Percentiles rank a stretch among this genome's conserved stretches.
Evolutionary conservation across 2,329 filamentous ascomycete genomes (phyloP).

Genomic region (Thielaviopsis euricoi): DNA sequence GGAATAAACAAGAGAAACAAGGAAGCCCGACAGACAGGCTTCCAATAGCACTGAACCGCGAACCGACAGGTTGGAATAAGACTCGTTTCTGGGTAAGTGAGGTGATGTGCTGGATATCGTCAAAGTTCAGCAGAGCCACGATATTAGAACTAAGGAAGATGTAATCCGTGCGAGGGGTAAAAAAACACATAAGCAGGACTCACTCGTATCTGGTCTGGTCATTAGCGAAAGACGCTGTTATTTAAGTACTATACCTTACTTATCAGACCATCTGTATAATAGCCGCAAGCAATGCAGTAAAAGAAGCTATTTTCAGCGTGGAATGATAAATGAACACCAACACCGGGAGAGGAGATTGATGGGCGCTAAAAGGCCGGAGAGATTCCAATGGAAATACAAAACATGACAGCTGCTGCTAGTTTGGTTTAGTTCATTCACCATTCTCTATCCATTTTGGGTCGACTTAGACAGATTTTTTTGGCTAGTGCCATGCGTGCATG

Average conservation of each 20-base stretch:
- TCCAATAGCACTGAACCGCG: too few species aligned
- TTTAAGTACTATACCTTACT: too few species aligned
- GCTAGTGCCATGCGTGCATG: not conserved
- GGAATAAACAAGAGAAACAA: not conserved
- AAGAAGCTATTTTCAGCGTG: too few species aligned
- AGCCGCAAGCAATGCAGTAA: too few species aligned
- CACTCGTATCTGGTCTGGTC: too few species aligned
- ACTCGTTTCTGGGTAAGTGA: not conserved
- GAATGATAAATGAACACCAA: too few species aligned
- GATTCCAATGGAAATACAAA: not conserved
- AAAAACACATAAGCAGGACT: not conserved
- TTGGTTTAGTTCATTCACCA: not conserved
- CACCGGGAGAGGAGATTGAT: too few species aligned
- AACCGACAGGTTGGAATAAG: too few species aligned
- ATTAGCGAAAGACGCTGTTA: too few species aligned
- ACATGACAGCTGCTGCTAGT: not conserved
- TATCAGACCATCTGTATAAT: too few species aligned
- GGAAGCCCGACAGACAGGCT: too few species aligned
- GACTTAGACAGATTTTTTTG: not conserved
- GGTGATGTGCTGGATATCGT: not conserved
- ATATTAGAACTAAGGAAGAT: not conserved
- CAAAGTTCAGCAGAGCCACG: not conserved
- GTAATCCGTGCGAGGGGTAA: not conserved
- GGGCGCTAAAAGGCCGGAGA: not conserved
- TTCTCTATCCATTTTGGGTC: not conserved